Conservation (phyloP, 2,329 filamentous ascomycete genomes). For the Coniochaeta sp. region DNA sequence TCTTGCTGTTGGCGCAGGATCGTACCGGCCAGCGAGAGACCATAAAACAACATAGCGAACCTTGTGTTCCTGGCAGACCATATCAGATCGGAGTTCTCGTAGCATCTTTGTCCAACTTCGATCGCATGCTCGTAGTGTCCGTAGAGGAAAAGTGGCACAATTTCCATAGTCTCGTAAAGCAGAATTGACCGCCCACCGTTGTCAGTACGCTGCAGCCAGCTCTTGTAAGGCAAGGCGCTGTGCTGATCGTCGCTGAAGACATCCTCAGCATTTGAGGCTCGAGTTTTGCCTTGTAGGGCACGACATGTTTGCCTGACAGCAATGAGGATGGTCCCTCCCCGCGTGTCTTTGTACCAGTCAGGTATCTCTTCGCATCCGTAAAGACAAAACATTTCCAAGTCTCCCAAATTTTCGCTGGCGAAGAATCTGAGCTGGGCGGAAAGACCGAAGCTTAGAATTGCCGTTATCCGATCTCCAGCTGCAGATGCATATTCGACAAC, state of each 20-base stretch:
- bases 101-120: constrained; percentile 44
- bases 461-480: constrained; percentile 64
- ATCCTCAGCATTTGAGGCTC: constrained; percentile 35
- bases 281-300: constrained; percentile 69
- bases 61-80: constrained; percentile 55
- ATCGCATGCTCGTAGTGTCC: constrained; percentile 55
- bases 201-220: constrained; percentile 45
- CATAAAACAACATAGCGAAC: constrained; percentile 52
- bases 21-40: constrained; percentile 46
- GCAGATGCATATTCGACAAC: constrained; percentile 59
- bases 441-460: constrained; percentile 65
- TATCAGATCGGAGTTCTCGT: constrained; percentile 39
- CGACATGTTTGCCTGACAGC: constrained; percentile 58
- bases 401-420: constrained; percentile 59
- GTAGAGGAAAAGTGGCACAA: constrained; percentile 55
- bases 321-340: constrained; percentile 64
- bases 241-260: constrained; percentile 66
- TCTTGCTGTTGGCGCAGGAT: constrained; percentile 43
- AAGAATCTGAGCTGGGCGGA: constrained; percentile 61
- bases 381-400: constrained; percentile 63
- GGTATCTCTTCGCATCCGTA: constrained; percentile 68
- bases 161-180: constrained; percentile 62
- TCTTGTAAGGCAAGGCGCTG: constrained; percentile 49
- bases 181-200: constrained; percentile 59
- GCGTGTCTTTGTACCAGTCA: constrained; percentile 63